Conservation (phyloP, 2,329 filamentous ascomycete genomes). For the Trichoderma koningii region DNA sequence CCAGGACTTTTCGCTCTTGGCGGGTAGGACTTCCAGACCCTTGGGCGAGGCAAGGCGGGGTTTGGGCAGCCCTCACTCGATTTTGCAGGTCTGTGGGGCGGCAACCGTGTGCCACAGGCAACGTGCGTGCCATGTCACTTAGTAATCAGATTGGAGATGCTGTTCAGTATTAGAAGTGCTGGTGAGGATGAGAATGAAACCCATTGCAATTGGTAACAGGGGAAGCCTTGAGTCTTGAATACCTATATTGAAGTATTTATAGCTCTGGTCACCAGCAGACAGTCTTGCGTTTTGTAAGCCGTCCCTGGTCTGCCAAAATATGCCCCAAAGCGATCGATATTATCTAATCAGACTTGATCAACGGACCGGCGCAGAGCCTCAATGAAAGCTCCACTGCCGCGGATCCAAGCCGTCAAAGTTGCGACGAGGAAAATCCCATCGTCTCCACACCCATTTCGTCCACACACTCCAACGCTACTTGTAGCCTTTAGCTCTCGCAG, state of each 20-base stretch:
- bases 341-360: too few relatives aligned
- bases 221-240: too few relatives aligned
- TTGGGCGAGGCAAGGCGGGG: conserved; percentile 17
- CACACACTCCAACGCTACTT: not conserved
- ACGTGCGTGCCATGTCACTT: not conserved
- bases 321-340: too few relatives aligned
- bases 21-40: conserved; percentile 22
- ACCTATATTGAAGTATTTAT: not conserved
- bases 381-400: not conserved
- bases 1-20: conserved; percentile 25
- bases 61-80: not conserved
- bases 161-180: not conserved
- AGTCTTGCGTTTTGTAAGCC: not conserved
- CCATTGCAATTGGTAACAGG: not conserved
- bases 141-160: not conserved
- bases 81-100: conserved; percentile 9
- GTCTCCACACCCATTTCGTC: not conserved
- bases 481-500: not conserved
- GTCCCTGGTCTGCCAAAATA: too few relatives aligned
- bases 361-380: conserved; percentile 14
- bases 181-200: not conserved
- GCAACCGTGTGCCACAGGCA: not conserved
- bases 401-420: too few relatives aligned
- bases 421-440: not conserved
- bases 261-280: not conserved